These are phyloP conservation scores for Coprinopsis sp. DNA, from an alignment of 768 basidiomycete genomes.

Conservation along the genomic window DNA sequence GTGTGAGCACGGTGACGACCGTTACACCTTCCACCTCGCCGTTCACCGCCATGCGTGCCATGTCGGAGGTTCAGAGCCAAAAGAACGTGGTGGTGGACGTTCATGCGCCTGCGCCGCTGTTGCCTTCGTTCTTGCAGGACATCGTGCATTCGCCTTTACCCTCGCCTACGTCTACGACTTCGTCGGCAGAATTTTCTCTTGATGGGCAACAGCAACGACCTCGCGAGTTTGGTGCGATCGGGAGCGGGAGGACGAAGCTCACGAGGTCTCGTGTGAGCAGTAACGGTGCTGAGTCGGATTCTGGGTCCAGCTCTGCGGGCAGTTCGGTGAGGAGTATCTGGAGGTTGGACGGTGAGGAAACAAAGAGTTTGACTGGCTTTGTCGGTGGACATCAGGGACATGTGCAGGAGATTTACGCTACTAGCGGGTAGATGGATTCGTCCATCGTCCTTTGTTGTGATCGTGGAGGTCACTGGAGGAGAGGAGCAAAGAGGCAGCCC, in stretches of 20 bases:
- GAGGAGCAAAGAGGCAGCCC: not conserved
- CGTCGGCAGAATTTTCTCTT: too few species aligned
- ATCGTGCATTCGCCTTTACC: conserved; percentile 48
- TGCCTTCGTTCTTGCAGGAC: conserved; percentile 77
- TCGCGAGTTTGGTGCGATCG: conserved; percentile 16
- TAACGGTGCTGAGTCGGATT: not conserved
- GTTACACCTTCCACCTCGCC: conserved; percentile 9
- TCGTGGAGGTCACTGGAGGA: too few species aligned
- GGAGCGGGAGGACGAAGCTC: not conserved
- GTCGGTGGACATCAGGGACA: not conserved
- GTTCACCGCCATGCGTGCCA: not conserved
- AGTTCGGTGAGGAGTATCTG: conserved; percentile 56
- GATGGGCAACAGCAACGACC: conserved; percentile 7
- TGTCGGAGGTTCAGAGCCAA: too few species aligned
- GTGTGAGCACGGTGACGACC: too few species aligned
- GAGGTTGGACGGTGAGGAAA: conserved; percentile 70
- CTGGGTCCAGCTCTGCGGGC: not conserved
- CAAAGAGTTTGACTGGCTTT: conserved; percentile 28
- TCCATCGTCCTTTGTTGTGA: too few species aligned
- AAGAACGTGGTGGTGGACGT: conserved; percentile 11
- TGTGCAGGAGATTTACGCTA: not conserved
- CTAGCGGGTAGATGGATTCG: not conserved
- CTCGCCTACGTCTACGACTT: conserved; percentile 20
- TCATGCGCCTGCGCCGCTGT: conserved; percentile 46
- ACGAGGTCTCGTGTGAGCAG: conserved; percentile 3